Evolutionary conservation across 2,329 filamentous ascomycete genomes (phyloP).

Genomic region (Microdochium trichocladiopsis): DNA sequence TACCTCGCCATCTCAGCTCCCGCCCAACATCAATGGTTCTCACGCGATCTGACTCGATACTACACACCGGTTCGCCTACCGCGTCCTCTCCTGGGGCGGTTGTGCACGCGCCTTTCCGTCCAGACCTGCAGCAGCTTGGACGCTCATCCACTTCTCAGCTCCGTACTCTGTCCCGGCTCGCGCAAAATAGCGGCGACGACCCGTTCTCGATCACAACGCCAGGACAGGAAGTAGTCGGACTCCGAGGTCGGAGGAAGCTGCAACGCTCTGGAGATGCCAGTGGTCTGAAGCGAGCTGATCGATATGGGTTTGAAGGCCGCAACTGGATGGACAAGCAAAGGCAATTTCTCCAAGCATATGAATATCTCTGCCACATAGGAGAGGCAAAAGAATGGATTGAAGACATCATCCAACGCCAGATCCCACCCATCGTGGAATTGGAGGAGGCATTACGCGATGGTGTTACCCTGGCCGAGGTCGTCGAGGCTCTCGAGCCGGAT

Average conservation of each 20-base stretch:
- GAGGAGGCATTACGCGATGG: conserved; percentile 91
- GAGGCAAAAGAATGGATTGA: conserved; percentile 99
- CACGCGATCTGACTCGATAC: conserved; percentile 47
- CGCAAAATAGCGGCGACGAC: conserved; percentile 65
- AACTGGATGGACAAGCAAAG: conserved; percentile 99
- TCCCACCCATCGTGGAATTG: conserved; percentile 87
- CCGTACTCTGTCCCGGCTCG: conserved; percentile 76
- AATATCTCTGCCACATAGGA: conserved; percentile 97
- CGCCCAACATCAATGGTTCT: conserved; percentile 57
- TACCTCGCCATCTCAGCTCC: conserved; percentile 11
- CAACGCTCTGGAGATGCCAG: conserved; percentile 60
- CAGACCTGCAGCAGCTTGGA: conserved; percentile 75
- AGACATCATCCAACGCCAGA: conserved; percentile 30
- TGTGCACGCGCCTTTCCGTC: conserved; percentile 44
- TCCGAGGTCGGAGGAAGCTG: conserved; percentile 76
- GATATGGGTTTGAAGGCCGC: conserved; percentile 68
- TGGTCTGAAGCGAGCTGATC: conserved; percentile 36
- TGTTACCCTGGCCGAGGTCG: conserved; percentile 88
- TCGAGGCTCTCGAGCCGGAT: conserved; percentile 78
- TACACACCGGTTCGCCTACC: conserved; percentile 21
- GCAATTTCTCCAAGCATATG: conserved; percentile 93
- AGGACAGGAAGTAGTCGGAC: conserved; percentile 78
- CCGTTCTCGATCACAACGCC: conserved; percentile 75
- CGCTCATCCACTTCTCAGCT: conserved; percentile 88
- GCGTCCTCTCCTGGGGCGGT: conserved; percentile 23